Conservation (phyloP, 768 basidiomycete genomes). For the Boletus tomentosulus region DNA sequence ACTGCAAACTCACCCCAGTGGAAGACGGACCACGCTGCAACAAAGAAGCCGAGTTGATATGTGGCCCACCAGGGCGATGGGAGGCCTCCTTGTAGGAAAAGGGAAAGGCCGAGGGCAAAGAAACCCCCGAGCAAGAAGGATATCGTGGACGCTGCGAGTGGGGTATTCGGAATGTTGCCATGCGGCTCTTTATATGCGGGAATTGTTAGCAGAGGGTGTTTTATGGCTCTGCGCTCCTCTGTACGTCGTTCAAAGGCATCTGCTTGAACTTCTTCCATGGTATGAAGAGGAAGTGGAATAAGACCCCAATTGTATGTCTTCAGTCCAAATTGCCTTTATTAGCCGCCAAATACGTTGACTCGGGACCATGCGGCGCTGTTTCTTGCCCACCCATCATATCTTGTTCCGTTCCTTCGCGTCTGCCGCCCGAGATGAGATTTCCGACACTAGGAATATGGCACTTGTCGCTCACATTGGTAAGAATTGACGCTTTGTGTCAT, state of each 20-base stretch:
- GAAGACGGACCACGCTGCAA: conserved; percentile 80
- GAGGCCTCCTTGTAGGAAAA: conserved; percentile 47
- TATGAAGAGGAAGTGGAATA: neutral
- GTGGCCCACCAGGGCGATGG: conserved; percentile 56
- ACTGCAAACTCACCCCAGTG: conserved; percentile 95
- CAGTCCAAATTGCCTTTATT: conserved; percentile 15
- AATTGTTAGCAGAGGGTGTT: conserved; percentile 49
- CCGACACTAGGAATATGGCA: conserved; percentile 69
- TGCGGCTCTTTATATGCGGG: conserved; percentile 39
- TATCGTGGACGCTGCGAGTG: conserved; percentile 69
- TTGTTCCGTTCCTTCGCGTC: conserved; percentile 22
- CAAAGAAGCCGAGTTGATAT: conserved; percentile 77
- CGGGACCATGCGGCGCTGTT: conserved; percentile 19
- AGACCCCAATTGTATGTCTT: neutral
- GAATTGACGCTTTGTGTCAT: conserved; percentile 13
- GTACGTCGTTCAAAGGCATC: conserved; percentile 43
- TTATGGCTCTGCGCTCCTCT: conserved; percentile 35
- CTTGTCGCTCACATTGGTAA: conserved; percentile 86
- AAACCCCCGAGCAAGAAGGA: conserved; percentile 80
- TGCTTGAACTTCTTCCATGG: conserved; percentile 31
- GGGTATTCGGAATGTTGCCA: conserved; percentile 85
- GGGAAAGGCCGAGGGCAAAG: conserved; percentile 55
- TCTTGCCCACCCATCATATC: neutral
- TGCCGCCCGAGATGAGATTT: conserved; percentile 29
- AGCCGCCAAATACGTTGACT: neutral